Evolutionary conservation across 2,329 filamentous ascomycete species (phyloP).

Genomic region (Penicillium sp.): DNA sequence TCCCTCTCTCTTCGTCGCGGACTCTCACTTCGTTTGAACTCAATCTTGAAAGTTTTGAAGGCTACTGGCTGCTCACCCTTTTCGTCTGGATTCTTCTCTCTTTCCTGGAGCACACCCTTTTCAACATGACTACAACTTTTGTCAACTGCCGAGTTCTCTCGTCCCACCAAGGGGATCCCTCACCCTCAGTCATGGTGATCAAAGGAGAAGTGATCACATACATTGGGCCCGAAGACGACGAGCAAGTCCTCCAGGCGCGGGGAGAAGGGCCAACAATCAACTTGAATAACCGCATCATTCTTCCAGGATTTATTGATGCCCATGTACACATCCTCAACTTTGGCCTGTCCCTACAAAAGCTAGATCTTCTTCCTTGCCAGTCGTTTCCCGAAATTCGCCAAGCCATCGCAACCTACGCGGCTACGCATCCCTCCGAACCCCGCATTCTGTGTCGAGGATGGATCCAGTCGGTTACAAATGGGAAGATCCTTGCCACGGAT

Average conservation of each 20-base stretch:
- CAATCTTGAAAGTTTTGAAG: too few relatives aligned
- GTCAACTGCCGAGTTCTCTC: constrained; percentile 31
- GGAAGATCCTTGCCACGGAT: constrained; percentile 45
- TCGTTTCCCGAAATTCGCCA: constrained; percentile 46
- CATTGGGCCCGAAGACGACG: constrained; percentile 38
- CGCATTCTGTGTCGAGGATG: constrained; percentile 52
- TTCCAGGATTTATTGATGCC: constrained; percentile 53
- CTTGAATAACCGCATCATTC: constrained; percentile 39
- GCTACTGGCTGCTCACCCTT: too few relatives aligned
- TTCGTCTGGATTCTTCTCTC: too few relatives aligned
- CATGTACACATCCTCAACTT: constrained; percentile 53
- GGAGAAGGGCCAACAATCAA: constrained; percentile 28
- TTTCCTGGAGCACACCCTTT: background rate
- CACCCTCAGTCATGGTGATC: constrained; percentile 38
- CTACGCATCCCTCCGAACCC: constrained; percentile 37
- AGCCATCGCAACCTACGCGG: constrained; percentile 43
- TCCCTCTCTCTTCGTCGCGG: too few relatives aligned
- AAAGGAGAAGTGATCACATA: constrained; percentile 43
- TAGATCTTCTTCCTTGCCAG: constrained; percentile 44
- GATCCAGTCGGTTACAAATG: constrained; percentile 51
- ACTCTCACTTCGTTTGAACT: too few relatives aligned
- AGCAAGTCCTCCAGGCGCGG: constrained; percentile 14
- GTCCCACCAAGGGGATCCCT: background rate
- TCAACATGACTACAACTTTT: constrained; percentile 16
- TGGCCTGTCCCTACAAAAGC: constrained; percentile 48